Evolutionary conservation across 106 monocot genomes (phyloP).

Genomic region (Xerophyta viscosa): DNA sequence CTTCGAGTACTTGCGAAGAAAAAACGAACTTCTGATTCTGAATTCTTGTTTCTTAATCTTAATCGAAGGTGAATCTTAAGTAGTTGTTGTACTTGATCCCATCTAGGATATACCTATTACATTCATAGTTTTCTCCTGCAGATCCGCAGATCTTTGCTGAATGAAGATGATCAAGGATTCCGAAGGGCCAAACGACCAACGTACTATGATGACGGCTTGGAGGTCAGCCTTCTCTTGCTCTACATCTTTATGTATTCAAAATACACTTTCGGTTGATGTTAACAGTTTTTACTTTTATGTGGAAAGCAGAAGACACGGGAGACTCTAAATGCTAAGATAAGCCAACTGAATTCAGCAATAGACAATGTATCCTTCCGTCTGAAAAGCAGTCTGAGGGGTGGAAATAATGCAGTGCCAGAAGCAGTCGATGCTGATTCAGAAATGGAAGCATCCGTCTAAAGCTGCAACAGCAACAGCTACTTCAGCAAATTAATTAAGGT

Average conservation of each 20-base stretch:
- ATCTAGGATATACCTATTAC: not conserved
- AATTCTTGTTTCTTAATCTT: not conserved
- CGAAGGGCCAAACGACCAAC: conserved; percentile 43
- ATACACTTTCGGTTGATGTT: not conserved
- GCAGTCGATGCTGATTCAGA: conserved; percentile 35
- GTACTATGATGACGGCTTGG: conserved; percentile 79
- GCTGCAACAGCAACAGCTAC: not conserved
- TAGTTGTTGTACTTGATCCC: not conserved
- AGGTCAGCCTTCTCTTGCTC: conserved; percentile 30
- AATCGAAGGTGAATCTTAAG: not conserved
- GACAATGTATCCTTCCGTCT: conserved; percentile 78
- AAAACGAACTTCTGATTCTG: not conserved
- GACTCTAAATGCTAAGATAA: conserved; percentile 66
- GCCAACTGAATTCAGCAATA: conserved; percentile 81
- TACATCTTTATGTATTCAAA: not conserved
- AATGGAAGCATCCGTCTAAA: conserved; percentile 29
- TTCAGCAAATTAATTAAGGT: not conserved
- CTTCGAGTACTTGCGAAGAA: not conserved
- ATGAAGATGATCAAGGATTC: conserved; percentile 84
- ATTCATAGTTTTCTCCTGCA: conserved; percentile 14
- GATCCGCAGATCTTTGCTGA: conserved; percentile 75
- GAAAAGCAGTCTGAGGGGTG: conserved; percentile 30
- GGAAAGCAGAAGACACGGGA: conserved; percentile 71
- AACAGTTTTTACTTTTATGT: not conserved
- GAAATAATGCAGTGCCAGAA: conserved; percentile 19